Percentiles rank a stretch among this genome's conserved stretches.
phyloP scores from a whole-genome alignment of 2,329 filamentous ascomycete genomes.

The Colletotrichum noveboracense region DNA sequence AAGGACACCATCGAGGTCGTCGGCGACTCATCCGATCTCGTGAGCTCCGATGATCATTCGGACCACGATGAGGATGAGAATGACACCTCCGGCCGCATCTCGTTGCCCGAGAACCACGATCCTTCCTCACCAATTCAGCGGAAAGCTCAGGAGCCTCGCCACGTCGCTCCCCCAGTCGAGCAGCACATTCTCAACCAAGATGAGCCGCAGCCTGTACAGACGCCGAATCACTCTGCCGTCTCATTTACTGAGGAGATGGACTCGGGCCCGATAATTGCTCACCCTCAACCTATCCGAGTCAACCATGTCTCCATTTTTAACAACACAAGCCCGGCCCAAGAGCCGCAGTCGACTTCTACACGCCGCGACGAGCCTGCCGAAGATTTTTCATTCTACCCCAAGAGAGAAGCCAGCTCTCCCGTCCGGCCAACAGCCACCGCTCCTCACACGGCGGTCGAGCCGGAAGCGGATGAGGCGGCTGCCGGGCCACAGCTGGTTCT shows the following conservation, averaged over 20 bases:
- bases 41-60: constrained; percentile 33
- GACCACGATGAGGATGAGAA: constrained; percentile 16
- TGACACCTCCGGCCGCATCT: background rate
- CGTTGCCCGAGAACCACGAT: background rate
- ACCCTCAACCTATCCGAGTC: constrained; percentile 21
- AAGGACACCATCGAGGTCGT: constrained; percentile 65
- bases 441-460: background rate
- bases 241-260: background rate
- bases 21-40: constrained; percentile 36
- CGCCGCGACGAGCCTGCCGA: background rate
- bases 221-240: background rate
- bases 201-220: background rate
- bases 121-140: constrained; percentile 13
- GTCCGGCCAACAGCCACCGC: constrained; percentile 1
- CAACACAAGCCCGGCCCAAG: background rate
- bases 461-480: constrained; percentile 14
- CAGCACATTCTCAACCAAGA: background rate
- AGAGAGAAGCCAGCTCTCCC: constrained; percentile 15
- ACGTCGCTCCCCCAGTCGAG: background rate
- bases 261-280: constrained; percentile 12
- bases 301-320: constrained; percentile 20
- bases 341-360: background rate
- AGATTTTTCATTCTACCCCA: constrained; percentile 9
- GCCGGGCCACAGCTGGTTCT: background rate
- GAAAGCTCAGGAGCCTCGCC: background rate